Evolutionary conservation across 2,329 filamentous ascomycete genomes (phyloP).

Genomic region (Chaetomium sp.): DNA sequence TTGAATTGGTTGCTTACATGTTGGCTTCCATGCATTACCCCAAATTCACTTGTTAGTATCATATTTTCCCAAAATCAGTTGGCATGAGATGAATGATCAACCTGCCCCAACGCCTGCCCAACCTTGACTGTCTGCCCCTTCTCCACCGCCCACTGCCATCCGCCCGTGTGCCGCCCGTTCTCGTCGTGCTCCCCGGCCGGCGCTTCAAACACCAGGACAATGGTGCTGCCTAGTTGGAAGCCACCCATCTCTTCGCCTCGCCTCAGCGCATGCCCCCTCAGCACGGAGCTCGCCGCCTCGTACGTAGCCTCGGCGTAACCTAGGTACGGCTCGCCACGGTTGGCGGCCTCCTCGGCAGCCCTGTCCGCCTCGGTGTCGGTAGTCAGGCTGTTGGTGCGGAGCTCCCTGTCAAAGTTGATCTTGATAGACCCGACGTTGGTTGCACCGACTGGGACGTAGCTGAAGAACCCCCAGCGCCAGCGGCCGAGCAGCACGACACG

Average conservation of each 20-base stretch:
- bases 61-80: neutral
- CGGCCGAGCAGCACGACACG: slow-evolving; percentile 88
- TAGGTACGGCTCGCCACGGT: slow-evolving; percentile 78
- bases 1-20: slow-evolving; percentile 19
- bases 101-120: slow-evolving; percentile 80
- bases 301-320: slow-evolving; percentile 95
- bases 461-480: slow-evolving; percentile 98
- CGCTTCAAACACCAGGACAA: slow-evolving; percentile 95
- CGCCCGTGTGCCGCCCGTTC: slow-evolving; percentile 59
- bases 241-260: slow-evolving; percentile 97
- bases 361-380: slow-evolving; percentile 91
- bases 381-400: slow-evolving; percentile 87
- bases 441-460: slow-evolving; percentile 90
- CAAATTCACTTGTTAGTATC: slow-evolving; percentile 4
- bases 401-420: slow-evolving; percentile 93
- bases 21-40: slow-evolving; percentile 8
- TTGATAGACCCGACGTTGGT: slow-evolving; percentile 97
- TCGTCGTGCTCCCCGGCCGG: slow-evolving; percentile 65
- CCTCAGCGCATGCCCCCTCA: slow-evolving; percentile 80
- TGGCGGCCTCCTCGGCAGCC: slow-evolving; percentile 76
- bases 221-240: slow-evolving; percentile 91
- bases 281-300: slow-evolving; percentile 70
- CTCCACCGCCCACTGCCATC: slow-evolving; percentile 84
- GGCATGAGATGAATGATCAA: slow-evolving; percentile 47
- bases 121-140: slow-evolving; percentile 88